These are phyloP conservation scores for Fusarium sacchari DNA, from an alignment of 2,329 filamentous ascomycete genomes.

Conservation along the genomic window DNA sequence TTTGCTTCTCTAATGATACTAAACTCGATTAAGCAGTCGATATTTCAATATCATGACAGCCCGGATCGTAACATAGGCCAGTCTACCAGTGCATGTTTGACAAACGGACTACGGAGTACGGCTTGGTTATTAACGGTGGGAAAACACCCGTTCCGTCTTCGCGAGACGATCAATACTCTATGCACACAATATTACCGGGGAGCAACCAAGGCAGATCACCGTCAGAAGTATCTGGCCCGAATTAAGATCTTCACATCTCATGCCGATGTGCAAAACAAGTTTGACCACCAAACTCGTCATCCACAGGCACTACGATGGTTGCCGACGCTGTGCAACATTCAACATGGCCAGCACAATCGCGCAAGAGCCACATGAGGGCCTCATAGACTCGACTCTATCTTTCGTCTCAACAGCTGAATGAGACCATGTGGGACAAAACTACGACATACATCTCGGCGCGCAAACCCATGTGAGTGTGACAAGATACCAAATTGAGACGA, in stretches of 20 bases:
- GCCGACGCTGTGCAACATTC: slow-evolving; percentile 13
- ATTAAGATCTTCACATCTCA: slow-evolving; percentile 30
- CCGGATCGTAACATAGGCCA: background rate
- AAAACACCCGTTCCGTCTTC: background rate
- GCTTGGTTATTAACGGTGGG: background rate
- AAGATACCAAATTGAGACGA: slow-evolving; percentile 24
- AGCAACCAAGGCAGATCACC: background rate
- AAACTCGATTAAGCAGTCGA: background rate
- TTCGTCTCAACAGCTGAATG: background rate
- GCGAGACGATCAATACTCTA: background rate
- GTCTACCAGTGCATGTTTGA: background rate
- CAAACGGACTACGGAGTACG: background rate
- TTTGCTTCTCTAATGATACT: too few relatives aligned
- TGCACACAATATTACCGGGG: background rate
- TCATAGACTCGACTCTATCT: slow-evolving; percentile 15
- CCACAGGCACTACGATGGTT: slow-evolving; percentile 6
- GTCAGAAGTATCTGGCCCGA: background rate
- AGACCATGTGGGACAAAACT: background rate
- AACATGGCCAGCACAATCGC: background rate
- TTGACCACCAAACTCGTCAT: background rate
- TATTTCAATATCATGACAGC: background rate
- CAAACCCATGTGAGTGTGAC: slow-evolving; percentile 22
- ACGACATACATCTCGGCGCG: slow-evolving; percentile 18
- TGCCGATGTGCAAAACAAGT: slow-evolving; percentile 23
- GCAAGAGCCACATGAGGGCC: background rate